Base-by-base conservation (phyloP, 352 stramenopile genomes). In the Phytophthora podocarpi region DNA sequence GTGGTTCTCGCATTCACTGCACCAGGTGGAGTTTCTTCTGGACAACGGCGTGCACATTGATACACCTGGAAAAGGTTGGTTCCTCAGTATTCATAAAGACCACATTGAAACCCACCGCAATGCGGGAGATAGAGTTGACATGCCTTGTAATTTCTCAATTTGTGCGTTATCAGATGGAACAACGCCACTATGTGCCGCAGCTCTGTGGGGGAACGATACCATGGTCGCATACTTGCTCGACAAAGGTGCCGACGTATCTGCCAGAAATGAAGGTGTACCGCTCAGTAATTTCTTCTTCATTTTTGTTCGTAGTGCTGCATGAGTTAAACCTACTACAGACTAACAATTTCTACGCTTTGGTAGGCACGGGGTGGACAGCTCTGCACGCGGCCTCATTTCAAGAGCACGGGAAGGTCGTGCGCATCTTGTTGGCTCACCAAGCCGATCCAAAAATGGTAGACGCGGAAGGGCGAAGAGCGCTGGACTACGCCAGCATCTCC, bases 401-500 rank as follows among this genome's bases (percentile, higher is more conserved):
- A 70, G 79, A 89, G 20, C 81, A 90, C 24, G 78, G 79, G 9
- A 84, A 87, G 42, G 74, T 85, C 3, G 77, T 90, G 23, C 77
- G 74, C 2, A 55, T 87, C 3, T 62, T 90, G 18, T 51, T 90
- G 15, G 70, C 66, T 13, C 66, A 77, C n/a, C 67, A 75, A 39
- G 76, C 78, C 0, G 77, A 87, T 43, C 69, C 81, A 5, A 81
- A 71, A 54, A 50, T 70, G 9, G 54, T 59, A 2, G 81, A 89
- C 36, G 40, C 43, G 7, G 78, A 87, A 28, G 78, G 72, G 3
- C 72, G 81, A 15, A 74, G 76, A 30, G 51, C 81, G n/a, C 69
- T 82, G 41, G 78, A 90, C 67, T 87, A 87, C 37, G 80, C 80
- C 31, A 90, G 80, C 40, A 88, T 90, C 47, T 90, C 80, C 12